Base-by-base conservation (phyloP, 305 asterid species). In the Fraxinus sp. region DNA sequence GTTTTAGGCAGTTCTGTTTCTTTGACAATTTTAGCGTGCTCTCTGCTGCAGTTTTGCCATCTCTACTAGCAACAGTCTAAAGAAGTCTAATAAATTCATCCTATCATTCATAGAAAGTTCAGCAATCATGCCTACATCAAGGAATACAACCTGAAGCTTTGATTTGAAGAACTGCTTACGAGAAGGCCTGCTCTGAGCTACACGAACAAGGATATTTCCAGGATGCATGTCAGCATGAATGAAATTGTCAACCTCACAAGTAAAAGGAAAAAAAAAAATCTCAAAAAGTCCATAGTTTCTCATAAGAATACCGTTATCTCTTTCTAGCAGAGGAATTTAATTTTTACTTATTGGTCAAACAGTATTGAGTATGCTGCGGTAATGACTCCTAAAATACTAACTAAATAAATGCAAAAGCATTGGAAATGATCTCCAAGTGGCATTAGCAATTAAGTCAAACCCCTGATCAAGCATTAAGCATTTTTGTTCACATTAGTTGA, bases 171-270 rank as follows among this genome's bases (percentile, higher is more conserved):
- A 82, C 81, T 57, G 91, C 84, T 90, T 93, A 59, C 90, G 88
- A 76, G 97, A 85, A 49, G 91, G 86, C 85, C 90, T 89, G 81
- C 85, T 88, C 88, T 78, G 82, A 78, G 89, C 83, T 57, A 87
- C 92, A 28, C 97, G 94, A 70, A 94, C 99, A 80, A 94, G 98
- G 86, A 96, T 94, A 89, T 94, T 96, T 78, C 99, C 99, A 33
- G 99, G 99, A 84, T 96, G 99, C 98, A 93, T 93, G 85, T 94
- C 98, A 13, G 99, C 99, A 84, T 96, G 99, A 86, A 96, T 92
- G 80, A 96, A 96, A 88, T 94, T 96, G 91, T 96, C 98, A n/a
- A 96, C 98, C 99, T 94, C 91, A 81, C 49, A 89, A 68, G 73
- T 11, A 74, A 79, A 78, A 5, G 13, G 13, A 3, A 37, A 82